A percentile compares a stretch with the other conserved stretches of the same genome.
These are phyloP conservation scores for Oidium heveae DNA, from an alignment of 2,329 filamentous ascomycete genomes.

Conservation along the genomic window DNA sequence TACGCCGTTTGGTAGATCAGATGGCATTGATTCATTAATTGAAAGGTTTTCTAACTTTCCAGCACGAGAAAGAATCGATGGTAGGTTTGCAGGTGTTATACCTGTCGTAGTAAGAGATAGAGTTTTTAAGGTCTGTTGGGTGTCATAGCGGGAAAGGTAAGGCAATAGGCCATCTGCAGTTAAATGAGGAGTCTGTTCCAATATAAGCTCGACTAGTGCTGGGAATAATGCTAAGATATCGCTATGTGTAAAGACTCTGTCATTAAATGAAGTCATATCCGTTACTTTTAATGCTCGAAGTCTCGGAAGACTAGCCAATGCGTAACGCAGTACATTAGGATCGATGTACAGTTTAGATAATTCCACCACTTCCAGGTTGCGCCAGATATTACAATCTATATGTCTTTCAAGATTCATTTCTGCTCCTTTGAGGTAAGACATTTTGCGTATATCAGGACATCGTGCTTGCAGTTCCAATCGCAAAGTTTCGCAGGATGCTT, in stretches of 20 bases:
- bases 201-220: conserved; percentile 42
- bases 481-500: conserved; percentile 46
- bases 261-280: conserved; percentile 48
- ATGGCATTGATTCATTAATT: conserved; percentile 28
- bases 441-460: conserved; percentile 67
- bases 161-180: conserved; percentile 44
- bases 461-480: conserved; percentile 64
- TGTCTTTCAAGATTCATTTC: conserved; percentile 55
- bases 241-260: conserved; percentile 45
- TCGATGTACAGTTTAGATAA: conserved; percentile 43
- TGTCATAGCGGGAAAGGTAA: conserved; percentile 38
- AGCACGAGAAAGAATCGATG: conserved; percentile 18
- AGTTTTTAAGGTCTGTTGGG: conserved; percentile 33
- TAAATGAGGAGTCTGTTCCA: conserved; percentile 46
- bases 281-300: too few relatives aligned
- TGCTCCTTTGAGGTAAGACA: conserved; percentile 57
- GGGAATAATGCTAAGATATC: conserved; percentile 48
- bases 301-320: too few relatives aligned
- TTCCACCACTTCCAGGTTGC: conserved; percentile 46
- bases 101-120: conserved; percentile 51
- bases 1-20: conserved; percentile 27
- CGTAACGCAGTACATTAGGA: too few relatives aligned
- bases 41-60: conserved; percentile 21
- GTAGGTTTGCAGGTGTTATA: conserved; percentile 24
- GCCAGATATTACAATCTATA: conserved; percentile 39